Evolutionary conservation across 2,329 filamentous ascomycete genomes (phyloP).

Genomic region (Bipolaris zeicola): DNA sequence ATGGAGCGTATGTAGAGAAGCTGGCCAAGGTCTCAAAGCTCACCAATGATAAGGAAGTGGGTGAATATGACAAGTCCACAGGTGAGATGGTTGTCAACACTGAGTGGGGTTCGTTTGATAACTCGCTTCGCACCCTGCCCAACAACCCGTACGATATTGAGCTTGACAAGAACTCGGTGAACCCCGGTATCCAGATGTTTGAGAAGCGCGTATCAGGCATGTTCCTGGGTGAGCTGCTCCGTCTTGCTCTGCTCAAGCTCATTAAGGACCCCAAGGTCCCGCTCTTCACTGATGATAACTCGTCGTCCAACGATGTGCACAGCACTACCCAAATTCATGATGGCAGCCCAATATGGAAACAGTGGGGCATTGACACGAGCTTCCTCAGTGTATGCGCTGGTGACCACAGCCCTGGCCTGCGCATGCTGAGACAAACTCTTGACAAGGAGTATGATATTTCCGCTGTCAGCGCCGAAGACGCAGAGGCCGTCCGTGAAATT

Average conservation of each 20-base stretch:
- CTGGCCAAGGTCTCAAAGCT: conserved; percentile 82
- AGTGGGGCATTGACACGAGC: conserved; percentile 90
- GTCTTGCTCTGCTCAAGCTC: conserved; percentile 74
- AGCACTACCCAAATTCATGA: conserved; percentile 67
- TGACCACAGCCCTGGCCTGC: conserved; percentile 74
- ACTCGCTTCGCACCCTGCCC: conserved; percentile 84
- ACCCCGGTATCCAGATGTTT: conserved; percentile 97
- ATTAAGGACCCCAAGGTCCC: conserved; percentile 68
- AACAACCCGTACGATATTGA: conserved; percentile 80
- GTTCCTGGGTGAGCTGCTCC: conserved; percentile 94
- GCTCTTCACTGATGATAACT: conserved; percentile 78
- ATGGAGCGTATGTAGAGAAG: conserved; percentile 97
- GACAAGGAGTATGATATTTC: conserved; percentile 77
- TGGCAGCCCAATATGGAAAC: conserved; percentile 69
- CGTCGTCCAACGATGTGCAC: conserved; percentile 68
- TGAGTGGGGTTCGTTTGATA: conserved; percentile 99
- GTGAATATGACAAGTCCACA: conserved; percentile 76
- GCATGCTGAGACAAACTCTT: conserved; percentile 76
- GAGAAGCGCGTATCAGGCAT: conserved; percentile 98
- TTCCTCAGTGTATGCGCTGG: conserved; percentile 86
- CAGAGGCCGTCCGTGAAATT: conserved; percentile 83
- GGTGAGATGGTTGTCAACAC: conserved; percentile 98
- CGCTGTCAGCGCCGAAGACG: conserved; percentile 79
- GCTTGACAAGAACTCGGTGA: conserved; percentile 80
- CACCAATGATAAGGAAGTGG: conserved; percentile 48